Evolutionary conservation across 495 filamentous ascomycete species (phyloP), one percentile per base, ranked within the genome.

Genomic region (Penicillium alfredii): DNA sequence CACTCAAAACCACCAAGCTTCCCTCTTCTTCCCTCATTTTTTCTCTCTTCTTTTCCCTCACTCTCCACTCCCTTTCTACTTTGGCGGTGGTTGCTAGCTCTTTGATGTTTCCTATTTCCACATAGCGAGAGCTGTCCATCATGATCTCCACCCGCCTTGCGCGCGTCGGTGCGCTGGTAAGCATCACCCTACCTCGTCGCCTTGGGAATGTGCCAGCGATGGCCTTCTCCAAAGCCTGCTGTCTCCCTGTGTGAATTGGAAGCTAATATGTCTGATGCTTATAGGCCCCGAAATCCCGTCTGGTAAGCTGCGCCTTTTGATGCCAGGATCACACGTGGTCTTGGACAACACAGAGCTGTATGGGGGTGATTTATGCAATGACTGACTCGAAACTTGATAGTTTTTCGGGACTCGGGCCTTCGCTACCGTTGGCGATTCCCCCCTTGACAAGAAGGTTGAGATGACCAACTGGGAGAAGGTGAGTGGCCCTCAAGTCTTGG

Each of bases 391-490:
- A 35, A 31, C 15, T 21, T 27, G 47, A 36, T 49, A 78, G 74
- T 42, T 68, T 35, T 55, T 67, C 53, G 64, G 63, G 50, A 47
- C 67, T 49, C 72, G 78, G 50, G 68, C 70, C 53, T 55, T 82
- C 48, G 80, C 80, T 40, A 80, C 80, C 57, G 71, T 76, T 51
- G 64, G 56, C 52, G 73, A 80, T 61, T 63, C 71, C 54, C 74
- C 81, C 38, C 77, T 87, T 38, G 71, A 71, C 63, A 73, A 77
- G 65, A 86, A 86, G 76, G 82, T 87, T 61, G 82, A 86, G 66
- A 87, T 86, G 82, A 81, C 68, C 68, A 82, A 78, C 53, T 76
- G 69, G 64, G 82, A 86, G 63, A 84, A 81, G 68, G 75, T 77
- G 50, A 55, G 64, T 53, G 25, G 44, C 30, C 29, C 27, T 35